phyloP scores from a whole-genome alignment of 495 filamentous ascomycete species.

The Pyronema omphalodes region DNA sequence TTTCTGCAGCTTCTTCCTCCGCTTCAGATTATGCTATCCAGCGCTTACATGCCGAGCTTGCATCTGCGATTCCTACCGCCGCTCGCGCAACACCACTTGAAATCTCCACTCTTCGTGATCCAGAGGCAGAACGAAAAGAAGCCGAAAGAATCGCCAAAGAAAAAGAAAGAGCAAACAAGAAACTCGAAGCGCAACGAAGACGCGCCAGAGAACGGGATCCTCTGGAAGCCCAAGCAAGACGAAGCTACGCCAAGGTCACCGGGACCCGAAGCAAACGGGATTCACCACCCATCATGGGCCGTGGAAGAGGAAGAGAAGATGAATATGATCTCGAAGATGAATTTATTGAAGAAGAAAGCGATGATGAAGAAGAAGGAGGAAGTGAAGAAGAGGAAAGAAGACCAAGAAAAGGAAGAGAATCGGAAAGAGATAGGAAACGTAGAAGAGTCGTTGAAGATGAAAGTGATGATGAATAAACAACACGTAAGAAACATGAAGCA shows the following conservation, averaged over 20 bases:
- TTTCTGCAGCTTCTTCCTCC: conserved; percentile 32
- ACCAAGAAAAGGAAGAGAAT: background rate
- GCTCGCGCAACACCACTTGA: conserved; percentile 39
- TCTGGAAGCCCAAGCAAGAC: conserved; percentile 22
- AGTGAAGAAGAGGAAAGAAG: conserved; percentile 30
- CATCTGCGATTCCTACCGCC: conserved; percentile 37
- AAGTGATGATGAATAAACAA: conserved; percentile 5
- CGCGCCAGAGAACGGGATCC: conserved; percentile 28
- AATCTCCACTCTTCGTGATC: conserved; percentile 40
- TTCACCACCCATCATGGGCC: conserved; percentile 39
- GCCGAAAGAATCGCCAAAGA: conserved; percentile 42
- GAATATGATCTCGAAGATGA: conserved; percentile 46
- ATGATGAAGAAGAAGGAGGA: conserved; percentile 40
- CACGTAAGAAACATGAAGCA: too few relatives aligned
- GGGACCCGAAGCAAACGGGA: conserved; percentile 33
- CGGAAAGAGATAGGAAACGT: conserved; percentile 10
- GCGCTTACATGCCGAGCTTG: conserved; percentile 43
- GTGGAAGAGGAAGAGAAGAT: conserved; percentile 38
- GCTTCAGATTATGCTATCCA: conserved; percentile 47
- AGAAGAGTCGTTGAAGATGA: conserved; percentile 21
- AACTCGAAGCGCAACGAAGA: conserved; percentile 35
- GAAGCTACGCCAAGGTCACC: conserved; percentile 25
- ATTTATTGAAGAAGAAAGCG: conserved; percentile 32
- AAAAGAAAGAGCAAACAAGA: conserved; percentile 34
- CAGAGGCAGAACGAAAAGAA: conserved; percentile 41